Base-by-base conservation (phyloP, 371 early-diverging fungal genomes). In the Massospora cicadina region DNA sequence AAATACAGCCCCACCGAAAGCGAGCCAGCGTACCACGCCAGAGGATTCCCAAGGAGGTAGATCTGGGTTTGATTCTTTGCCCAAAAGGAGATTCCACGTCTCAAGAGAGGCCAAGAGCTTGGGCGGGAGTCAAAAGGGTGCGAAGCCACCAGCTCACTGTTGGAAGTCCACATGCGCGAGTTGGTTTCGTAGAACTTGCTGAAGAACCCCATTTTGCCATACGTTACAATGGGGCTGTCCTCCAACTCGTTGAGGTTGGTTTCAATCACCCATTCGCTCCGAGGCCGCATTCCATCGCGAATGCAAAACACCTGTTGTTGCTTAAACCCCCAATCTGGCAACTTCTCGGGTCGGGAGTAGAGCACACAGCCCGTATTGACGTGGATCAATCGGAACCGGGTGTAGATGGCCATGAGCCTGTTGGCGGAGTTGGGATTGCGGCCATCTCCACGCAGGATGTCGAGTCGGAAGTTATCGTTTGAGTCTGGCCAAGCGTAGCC, bases 261-360 rank as follows among this genome's bases (percentile, higher is more conserved):
- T 60, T 82, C 82, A 65, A 85, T 70, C 64, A 76, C 73, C 87
- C 88, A 89, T 23, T 82, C 65, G 0, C 82, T 76, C 67, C 81
- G 85, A n/a, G 81, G 76, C 12, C 74, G 71, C 61, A 73, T 74
- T 0, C 84, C 85, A 32, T 78, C 78, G 32, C 79, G 73, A 65
- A 88, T 84, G 68, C 90, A 90, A 1, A 86, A 88, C 24, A 98
- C 89, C 72, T 99, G 98, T 65, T 88, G 89, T 74, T 98, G 98
- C 27, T 81, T 81, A 75, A 86, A 95, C 1, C 88, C 99, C 99
- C 99, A 99, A 28, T 87, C 85, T n/a, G 98, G 98, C 23, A 94
- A 74, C 74, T 87, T 85, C 28, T 81, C 80, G 13, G 69, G 67
- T 66, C 85, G 87, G 0, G 93, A 89, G 71, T 83, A 89, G 58